Conservation (phyloP, 1,284 basidiomycete genomes). For the Cutaneotrichosporon sp. region DNA sequence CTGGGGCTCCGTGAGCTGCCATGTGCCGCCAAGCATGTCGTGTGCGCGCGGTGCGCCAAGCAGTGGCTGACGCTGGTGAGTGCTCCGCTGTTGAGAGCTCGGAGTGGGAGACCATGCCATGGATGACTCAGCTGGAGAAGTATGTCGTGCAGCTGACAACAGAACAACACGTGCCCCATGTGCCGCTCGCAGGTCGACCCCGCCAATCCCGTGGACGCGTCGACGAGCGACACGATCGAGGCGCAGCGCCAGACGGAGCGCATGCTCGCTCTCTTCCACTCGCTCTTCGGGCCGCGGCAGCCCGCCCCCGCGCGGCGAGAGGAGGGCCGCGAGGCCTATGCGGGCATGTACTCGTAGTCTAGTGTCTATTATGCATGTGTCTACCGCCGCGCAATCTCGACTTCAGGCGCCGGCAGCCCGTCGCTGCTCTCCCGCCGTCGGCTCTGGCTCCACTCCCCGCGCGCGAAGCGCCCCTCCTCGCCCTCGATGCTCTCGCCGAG, state of each 20-base stretch:
- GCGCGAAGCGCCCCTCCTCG: conserved; percentile 48
- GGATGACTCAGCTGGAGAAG: no score
- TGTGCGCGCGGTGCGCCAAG: conserved; percentile 26
- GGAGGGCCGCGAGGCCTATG: conserved; percentile 40
- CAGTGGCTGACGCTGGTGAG: conserved; percentile 24
- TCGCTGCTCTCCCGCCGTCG: not conserved
- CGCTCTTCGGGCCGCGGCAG: conserved; percentile 18
- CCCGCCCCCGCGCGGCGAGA: not conserved
- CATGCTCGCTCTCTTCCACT: conserved; percentile 25
- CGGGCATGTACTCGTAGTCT: conserved; percentile 58
- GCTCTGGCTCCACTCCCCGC: conserved; percentile 41
- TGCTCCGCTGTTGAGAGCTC: not conserved
- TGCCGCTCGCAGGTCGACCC: conserved; percentile 26
- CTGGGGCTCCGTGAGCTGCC: conserved; percentile 26
- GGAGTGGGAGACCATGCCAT: no score
- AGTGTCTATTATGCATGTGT: not conserved
- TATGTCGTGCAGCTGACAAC: not conserved
- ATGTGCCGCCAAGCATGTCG: conserved; percentile 21
- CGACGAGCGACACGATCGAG: conserved; percentile 13
- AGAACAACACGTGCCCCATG: conserved; percentile 32
- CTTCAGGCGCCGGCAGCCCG: not conserved
- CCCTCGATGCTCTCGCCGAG: conserved; percentile 47
- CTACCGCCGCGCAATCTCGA: not conserved
- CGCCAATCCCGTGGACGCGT: conserved; percentile 1
- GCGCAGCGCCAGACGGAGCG: conserved; percentile 24